phyloP scores from a whole-genome alignment of 805 yeast species.

The Yarrowia sp. region DNA sequence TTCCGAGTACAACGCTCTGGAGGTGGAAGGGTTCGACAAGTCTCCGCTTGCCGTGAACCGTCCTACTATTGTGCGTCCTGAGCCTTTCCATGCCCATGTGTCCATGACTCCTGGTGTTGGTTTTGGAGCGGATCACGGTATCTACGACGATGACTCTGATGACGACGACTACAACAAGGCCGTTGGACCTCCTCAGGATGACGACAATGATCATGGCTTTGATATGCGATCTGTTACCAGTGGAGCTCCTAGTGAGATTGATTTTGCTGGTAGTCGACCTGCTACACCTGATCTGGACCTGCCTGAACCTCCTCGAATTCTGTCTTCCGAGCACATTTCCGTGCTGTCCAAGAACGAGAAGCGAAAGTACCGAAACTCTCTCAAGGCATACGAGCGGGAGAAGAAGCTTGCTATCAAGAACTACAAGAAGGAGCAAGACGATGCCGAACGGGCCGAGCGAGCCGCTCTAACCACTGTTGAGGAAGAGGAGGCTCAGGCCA shows the following conservation, averaged over 20 bases:
- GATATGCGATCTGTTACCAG: constrained; percentile 12
- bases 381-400: constrained; percentile 17
- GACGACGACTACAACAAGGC: not conserved
- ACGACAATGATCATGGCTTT: not conserved
- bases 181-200: not conserved
- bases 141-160: not conserved
- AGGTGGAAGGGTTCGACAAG: not conserved
- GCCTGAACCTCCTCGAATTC: constrained; percentile 17
- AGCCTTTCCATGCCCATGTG: constrained; percentile 11
- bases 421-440: constrained; percentile 22
- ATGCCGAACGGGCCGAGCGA: not conserved
- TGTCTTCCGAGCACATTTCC: not conserved
- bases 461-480: not conserved
- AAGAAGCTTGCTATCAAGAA: constrained; percentile 15
- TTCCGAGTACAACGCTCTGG: not conserved
- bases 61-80: not conserved
- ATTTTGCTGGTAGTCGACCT: constrained; percentile 20
- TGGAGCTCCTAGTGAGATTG: constrained; percentile 15
- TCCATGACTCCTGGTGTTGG: constrained; percentile 7
- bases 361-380: constrained; percentile 16
- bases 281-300: constrained; percentile 8
- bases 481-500: constrained; percentile 13
- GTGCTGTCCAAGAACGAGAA: constrained; percentile 20
- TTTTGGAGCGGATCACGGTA: not conserved
- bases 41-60: not conserved